Evolutionary conservation across 108 stramenopile species (phyloP).

Genomic region (Nannochloropsis salina): DNA sequence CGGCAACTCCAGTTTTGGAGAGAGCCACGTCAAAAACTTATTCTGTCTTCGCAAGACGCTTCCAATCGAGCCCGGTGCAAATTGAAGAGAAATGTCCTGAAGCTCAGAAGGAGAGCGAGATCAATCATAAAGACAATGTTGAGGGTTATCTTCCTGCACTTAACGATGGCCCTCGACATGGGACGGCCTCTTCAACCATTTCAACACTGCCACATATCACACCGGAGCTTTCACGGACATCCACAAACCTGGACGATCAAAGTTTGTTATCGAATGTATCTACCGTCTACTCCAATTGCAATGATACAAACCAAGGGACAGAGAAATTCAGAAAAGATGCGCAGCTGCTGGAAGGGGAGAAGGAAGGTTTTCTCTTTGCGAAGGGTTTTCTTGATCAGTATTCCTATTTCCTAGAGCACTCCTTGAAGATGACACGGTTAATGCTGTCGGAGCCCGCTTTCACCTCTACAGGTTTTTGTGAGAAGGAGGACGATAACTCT

Average conservation of each 20-base stretch:
- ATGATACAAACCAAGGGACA: neutral
- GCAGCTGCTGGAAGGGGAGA: neutral
- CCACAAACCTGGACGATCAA: neutral
- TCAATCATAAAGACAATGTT: neutral
- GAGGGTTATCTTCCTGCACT: too few relatives aligned
- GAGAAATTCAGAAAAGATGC: neutral
- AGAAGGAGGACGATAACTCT: neutral
- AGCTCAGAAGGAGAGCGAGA: neutral
- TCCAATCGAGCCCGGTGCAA: neutral
- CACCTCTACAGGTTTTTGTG: neutral
- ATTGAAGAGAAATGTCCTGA: neutral
- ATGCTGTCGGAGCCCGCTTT: neutral
- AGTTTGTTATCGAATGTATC: neutral
- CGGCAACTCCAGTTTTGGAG: slow-evolving; percentile 1
- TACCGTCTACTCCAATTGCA: neutral
- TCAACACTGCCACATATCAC: neutral
- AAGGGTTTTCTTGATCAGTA: neutral
- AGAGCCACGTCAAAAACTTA: neutral
- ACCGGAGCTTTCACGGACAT: neutral
- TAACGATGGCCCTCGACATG: too few relatives aligned
- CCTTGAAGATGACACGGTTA: neutral
- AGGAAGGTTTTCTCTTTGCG: neutral
- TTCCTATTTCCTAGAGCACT: neutral
- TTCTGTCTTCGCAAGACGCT: neutral
- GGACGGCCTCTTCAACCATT: neutral